Evolutionary conservation across 2,329 filamentous ascomycete genomes (phyloP).

Genomic region (Rosellinia necatrix): DNA sequence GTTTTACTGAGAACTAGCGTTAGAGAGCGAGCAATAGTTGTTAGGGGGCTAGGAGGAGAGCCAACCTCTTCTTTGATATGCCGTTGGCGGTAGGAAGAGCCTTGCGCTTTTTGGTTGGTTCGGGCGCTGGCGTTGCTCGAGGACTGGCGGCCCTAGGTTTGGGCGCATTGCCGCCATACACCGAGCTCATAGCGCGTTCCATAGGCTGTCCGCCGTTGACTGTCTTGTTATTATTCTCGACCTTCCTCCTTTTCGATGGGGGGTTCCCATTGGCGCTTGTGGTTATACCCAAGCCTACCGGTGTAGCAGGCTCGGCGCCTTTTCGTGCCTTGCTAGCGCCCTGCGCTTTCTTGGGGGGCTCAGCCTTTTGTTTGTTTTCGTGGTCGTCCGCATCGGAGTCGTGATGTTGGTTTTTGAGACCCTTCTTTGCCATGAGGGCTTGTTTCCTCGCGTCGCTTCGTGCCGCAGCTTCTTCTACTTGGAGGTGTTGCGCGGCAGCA

Average conservation of each 20-base stretch:
- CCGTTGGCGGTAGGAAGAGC: slow-evolving; percentile 67
- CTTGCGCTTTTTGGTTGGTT: slow-evolving; percentile 74
- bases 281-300: slow-evolving; percentile 69
- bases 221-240: slow-evolving; percentile 76
- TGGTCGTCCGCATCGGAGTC: slow-evolving; percentile 83
- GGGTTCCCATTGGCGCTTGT: slow-evolving; percentile 59
- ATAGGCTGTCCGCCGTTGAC: slow-evolving; percentile 55
- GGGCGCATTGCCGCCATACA: slow-evolving; percentile 54
- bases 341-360: slow-evolving; percentile 64
- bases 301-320: slow-evolving; percentile 54
- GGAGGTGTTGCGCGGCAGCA: slow-evolving; percentile 72
- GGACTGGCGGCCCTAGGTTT: slow-evolving; percentile 69
- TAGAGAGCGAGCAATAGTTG: slow-evolving; percentile 1
- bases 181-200: slow-evolving; percentile 71
- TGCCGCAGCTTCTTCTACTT: slow-evolving; percentile 72
- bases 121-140: slow-evolving; percentile 68
- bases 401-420: slow-evolving; percentile 67
- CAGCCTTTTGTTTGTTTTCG: slow-evolving; percentile 53
- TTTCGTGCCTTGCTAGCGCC: slow-evolving; percentile 67
- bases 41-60: slow-evolving; percentile 20
- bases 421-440: slow-evolving; percentile 76
- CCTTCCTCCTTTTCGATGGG: slow-evolving; percentile 77
- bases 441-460: slow-evolving; percentile 86
- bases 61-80: slow-evolving; percentile 79
- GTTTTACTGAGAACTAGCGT: slow-evolving; percentile 35